Base-by-base conservation (phyloP, 371 early-diverging fungal genomes). In the Rhizopus stolonifer region DNA sequence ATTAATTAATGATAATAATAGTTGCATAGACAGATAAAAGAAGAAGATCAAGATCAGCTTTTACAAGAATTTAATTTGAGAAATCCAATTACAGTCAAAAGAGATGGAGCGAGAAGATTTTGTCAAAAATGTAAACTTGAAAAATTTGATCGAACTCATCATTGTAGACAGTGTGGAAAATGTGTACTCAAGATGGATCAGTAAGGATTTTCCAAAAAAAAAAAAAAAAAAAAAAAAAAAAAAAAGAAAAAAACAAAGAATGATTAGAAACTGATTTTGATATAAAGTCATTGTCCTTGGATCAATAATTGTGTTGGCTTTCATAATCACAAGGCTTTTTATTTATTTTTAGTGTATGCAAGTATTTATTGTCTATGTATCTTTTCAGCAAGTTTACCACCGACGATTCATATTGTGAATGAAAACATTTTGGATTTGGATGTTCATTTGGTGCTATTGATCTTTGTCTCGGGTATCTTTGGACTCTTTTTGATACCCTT, bases 251-350 rank as follows among this genome's bases (percentile, higher is more conserved):
- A n/a, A n/a, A n/a, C n/a, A n/a, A n/a, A n/a, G n/a, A n/a, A n/a
- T n/a, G n/a, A n/a, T n/a, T n/a, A n/a, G n/a, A n/a, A n/a, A n/a
- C n/a, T n/a, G n/a, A n/a, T n/a, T n/a, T n/a, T n/a, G n/a, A n/a
- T n/a, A n/a, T 10, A 18, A 53, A 79, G 82, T 45, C 85, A 85
- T 53, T 87, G 87, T 60, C 79, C 81, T 21, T 81, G 80, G 86
- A 58, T 88, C 17, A 85, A 86, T 55, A 83, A 81, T 49, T 89
- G 88, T 56, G 83, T 90, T 6, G 91, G 91, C 1, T 85, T 74
- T 55, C 48, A 57, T 29, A 90, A 88, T 52, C 77, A 83, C 57
- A 89, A 87, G 62, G 74, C 66, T 56, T 90, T 90, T 67, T 81
- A 80, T 47, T 61, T 83, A 9, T 89, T 87, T 57, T 43, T 88